Base-by-base conservation (phyloP, 2,329 filamentous ascomycete species). In the Aureobasidium sp. region DNA sequence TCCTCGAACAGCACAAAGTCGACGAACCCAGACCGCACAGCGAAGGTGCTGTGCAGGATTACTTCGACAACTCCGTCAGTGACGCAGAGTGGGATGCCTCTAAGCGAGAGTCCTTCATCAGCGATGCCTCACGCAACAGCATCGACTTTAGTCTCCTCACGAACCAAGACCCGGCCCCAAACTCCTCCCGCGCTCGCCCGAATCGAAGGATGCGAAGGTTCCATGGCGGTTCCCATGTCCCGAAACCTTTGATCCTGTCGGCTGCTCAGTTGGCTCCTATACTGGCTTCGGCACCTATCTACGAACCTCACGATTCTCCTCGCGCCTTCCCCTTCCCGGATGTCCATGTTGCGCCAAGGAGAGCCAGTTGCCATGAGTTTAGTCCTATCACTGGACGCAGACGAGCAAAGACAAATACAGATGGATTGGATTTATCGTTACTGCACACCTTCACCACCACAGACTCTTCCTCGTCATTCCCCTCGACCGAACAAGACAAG, bases 141-240 rank as follows among this genome's bases (percentile, higher is more conserved):
- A 46, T 53, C 29, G 50, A 53, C 29, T 55, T 60, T 13, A 37
- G 29, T n/a, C 19, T 45, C 1, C 21, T 53, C 9, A 19, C 49
- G 23, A 55, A 46, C n/a, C 15, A 40, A 4, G 50, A 60, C 1
- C 10, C 38, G 7, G 21, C 42, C 1, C 23, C 42, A 25, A 57
- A 31, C 21, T 45, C 43, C 4, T 43, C 53, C 8, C 47, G 49
- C n/a, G 43, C 60, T 29, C 46, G 55, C 11, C 59, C 63, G 1
- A 61, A 57, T 21, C 62, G 71, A 25, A 62, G 71, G 38, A 73
- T 73, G 71, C 62, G 71, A 25, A 66, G 70, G 8, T 73, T 73
- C 51, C 69, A 69, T 29, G 70, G 66, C 25, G 70, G 71, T n/a
- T 68, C 66, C 45, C 63, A 67, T 29, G 66, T 67, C 23, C 69